A percentile compares a stretch with the other conserved stretches of the same genome.
These are phyloP conservation scores for Didymella arachidicola DNA, from an alignment of 2,329 filamentous ascomycete species.

Conservation along the genomic window DNA sequence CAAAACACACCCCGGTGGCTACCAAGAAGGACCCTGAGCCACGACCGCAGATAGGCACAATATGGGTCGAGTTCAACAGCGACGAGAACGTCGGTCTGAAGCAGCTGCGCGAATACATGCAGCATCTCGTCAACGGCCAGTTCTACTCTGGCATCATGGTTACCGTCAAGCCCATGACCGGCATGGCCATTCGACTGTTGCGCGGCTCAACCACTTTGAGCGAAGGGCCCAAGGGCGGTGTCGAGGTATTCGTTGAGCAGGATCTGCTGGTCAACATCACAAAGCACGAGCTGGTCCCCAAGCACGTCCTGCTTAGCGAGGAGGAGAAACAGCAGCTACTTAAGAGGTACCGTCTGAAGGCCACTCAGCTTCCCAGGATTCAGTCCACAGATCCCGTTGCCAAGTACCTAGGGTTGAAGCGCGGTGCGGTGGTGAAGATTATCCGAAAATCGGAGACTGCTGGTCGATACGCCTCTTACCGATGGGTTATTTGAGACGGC, in stretches of 20 bases:
- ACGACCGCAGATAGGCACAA: slow-evolving; percentile 77
- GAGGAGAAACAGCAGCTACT: slow-evolving; percentile 89
- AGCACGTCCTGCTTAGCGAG: slow-evolving; percentile 86
- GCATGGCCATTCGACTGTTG: slow-evolving; percentile 66
- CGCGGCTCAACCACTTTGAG: slow-evolving; percentile 40
- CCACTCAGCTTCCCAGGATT: slow-evolving; percentile 94
- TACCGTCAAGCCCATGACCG: slow-evolving; percentile 80
- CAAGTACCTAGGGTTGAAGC: slow-evolving; percentile 85
- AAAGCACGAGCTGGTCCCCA: slow-evolving; percentile 94
- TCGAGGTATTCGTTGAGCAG: slow-evolving; percentile 95
- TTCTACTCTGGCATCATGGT: slow-evolving; percentile 93
- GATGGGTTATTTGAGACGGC: slow-evolving; percentile 63
- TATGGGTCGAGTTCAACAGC: slow-evolving; percentile 91
- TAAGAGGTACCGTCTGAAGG: slow-evolving; percentile 91
- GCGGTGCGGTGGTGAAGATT: slow-evolving; percentile 97
- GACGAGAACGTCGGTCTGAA: slow-evolving; percentile 85
- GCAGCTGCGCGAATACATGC: slow-evolving; percentile 89
- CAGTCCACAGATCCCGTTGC: slow-evolving; percentile 91
- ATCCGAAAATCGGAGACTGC: slow-evolving; percentile 95
- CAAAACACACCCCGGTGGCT: slow-evolving; percentile 78
- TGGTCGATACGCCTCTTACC: slow-evolving; percentile 94
- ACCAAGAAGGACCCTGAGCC: slow-evolving; percentile 75
- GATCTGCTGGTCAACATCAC: slow-evolving; percentile 98
- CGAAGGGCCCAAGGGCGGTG: slow-evolving; percentile 75
- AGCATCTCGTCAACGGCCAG: slow-evolving; percentile 78